phyloP scores from a whole-genome alignment of 2,329 filamentous ascomycete species.

The Ilyonectria sp. region DNA sequence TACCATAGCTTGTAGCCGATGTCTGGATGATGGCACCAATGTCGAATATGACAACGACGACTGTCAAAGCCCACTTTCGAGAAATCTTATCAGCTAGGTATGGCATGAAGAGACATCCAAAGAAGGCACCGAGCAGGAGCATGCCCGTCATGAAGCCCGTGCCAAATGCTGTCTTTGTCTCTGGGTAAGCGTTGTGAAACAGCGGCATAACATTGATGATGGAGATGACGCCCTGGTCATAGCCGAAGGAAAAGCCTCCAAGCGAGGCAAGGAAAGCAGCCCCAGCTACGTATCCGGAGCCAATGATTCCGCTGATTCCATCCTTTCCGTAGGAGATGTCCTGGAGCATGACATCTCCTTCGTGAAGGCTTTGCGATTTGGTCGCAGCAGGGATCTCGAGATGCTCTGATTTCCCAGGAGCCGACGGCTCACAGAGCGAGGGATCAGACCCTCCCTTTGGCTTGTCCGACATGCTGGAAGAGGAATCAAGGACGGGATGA shows the following conservation, averaged over 20 bases:
- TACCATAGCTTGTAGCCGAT: conserved; percentile 61
- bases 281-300: conserved; percentile 56
- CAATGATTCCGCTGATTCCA: conserved; percentile 55
- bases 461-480: background rate
- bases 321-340: conserved; percentile 21
- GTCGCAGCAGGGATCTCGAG: background rate
- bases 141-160: conserved; percentile 49
- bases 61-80: conserved; percentile 67
- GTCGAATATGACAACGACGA: conserved; percentile 66
- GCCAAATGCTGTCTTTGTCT: conserved; percentile 36
- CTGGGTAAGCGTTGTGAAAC: conserved; percentile 57
- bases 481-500: background rate
- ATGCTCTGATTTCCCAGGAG: background rate
- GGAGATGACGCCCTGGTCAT: conserved; percentile 53
- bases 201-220: conserved; percentile 61
- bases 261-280: conserved; percentile 59
- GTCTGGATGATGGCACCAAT: conserved; percentile 68
- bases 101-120: conserved; percentile 21
- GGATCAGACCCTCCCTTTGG: background rate
- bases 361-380: background rate
- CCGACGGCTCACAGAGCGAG: background rate
- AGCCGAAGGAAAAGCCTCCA: conserved; percentile 48
- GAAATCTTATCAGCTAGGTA: conserved; percentile 52
- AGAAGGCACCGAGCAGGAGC: conserved; percentile 25
- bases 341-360: background rate